phyloP scores from a whole-genome alignment of 2,329 filamentous ascomycete species.

The Cordyceps fumosorosea region DNA sequence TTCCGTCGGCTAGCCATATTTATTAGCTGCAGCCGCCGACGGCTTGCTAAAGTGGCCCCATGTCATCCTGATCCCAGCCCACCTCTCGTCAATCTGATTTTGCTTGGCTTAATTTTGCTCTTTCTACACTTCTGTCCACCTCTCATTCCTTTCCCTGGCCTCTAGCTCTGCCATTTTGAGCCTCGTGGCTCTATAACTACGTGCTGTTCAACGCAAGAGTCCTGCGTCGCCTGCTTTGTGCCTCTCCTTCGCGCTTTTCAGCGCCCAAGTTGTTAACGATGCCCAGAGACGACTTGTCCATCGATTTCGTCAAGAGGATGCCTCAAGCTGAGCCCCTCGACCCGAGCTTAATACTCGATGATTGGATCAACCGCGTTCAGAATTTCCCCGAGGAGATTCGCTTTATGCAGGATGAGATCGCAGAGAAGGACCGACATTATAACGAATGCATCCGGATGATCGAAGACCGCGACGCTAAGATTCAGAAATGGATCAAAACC shows the following conservation, averaged over 20 bases:
- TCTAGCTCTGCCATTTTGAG: neutral
- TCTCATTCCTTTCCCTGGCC: neutral
- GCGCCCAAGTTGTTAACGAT: slow-evolving; percentile 43
- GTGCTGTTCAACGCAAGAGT: slow-evolving; percentile 18
- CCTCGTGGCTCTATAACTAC: slow-evolving; percentile 2
- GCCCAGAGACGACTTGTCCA: slow-evolving; percentile 67
- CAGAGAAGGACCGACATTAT: slow-evolving; percentile 70
- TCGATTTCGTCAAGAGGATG: slow-evolving; percentile 64
- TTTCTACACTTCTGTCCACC: slow-evolving; percentile 4
- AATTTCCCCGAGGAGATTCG: slow-evolving; percentile 78
- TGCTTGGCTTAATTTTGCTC: slow-evolving; percentile 4
- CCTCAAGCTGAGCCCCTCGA: slow-evolving; percentile 56
- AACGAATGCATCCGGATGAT: slow-evolving; percentile 63
- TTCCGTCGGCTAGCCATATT: slow-evolving; percentile 8
- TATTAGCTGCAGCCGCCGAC: slow-evolving; percentile 11
- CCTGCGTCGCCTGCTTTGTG: slow-evolving; percentile 27
- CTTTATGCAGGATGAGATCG: slow-evolving; percentile 77
- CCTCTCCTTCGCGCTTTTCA: neutral
- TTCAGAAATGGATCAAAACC: slow-evolving; percentile 75
- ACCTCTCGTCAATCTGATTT: slow-evolving; percentile 6
- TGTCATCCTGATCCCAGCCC: slow-evolving; percentile 7
- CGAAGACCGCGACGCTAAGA: slow-evolving; percentile 63
- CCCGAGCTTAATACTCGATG: slow-evolving; percentile 65
- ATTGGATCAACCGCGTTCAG: slow-evolving; percentile 67
- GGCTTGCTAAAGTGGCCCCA: slow-evolving; percentile 3